Conservation (phyloP, 2,329 filamentous ascomycete genomes). For the Domatiomyces catenatus region DNA sequence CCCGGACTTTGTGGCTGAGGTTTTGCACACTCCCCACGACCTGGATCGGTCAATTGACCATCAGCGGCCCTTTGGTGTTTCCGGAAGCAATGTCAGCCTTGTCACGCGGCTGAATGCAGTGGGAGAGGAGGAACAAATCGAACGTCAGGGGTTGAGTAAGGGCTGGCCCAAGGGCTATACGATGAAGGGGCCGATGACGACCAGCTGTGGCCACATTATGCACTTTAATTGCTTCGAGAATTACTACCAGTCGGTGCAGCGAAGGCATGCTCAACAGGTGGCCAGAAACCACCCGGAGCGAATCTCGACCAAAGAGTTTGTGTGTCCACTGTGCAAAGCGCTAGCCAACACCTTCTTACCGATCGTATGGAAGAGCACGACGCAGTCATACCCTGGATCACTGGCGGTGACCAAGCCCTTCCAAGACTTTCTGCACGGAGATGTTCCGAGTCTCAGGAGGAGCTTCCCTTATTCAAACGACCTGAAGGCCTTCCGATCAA, state of each 20-base stretch:
- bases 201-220: constrained; percentile 96
- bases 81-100: constrained; percentile 65
- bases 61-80: constrained; percentile 77
- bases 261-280: constrained; percentile 82
- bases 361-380: constrained; percentile 85
- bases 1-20: constrained; percentile 70
- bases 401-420: constrained; percentile 48
- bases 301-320: constrained; percentile 67
- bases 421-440: constrained; percentile 50
- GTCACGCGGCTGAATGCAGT: constrained; percentile 61
- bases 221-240: constrained; percentile 90
- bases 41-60: constrained; percentile 73
- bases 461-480: constrained; percentile 2
- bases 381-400: constrained; percentile 65
- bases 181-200: constrained; percentile 62
- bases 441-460: constrained; percentile 32
- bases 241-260: constrained; percentile 69
- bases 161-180: constrained; percentile 62
- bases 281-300: constrained; percentile 85
- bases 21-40: constrained; percentile 58
- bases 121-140: constrained; percentile 55
- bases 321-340: constrained; percentile 92
- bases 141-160: constrained; percentile 72
- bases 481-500: constrained; percentile 18
- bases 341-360: constrained; percentile 89